phyloP scores from a whole-genome alignment of 805 yeast genomes.

The Trichomonascus vanleenenianus region DNA sequence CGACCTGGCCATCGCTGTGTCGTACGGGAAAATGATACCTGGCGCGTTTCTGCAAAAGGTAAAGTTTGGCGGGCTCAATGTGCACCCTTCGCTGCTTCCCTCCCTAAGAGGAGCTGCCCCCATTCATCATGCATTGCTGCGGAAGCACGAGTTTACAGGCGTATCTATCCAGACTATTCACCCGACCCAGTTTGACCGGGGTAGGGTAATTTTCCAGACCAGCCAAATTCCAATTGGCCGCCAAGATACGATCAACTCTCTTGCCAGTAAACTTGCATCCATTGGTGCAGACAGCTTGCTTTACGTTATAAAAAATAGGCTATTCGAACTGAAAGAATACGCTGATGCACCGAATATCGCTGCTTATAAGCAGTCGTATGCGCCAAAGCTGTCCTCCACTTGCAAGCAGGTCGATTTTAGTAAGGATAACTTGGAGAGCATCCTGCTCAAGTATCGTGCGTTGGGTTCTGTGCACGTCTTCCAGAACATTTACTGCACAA shows the following conservation, averaged over 20 bases:
- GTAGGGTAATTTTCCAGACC: conserved; percentile 59
- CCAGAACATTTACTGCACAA: conserved; percentile 4
- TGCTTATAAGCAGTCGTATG: conserved; percentile 35
- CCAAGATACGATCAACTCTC: conserved; percentile 37
- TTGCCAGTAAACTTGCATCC: conserved; percentile 46
- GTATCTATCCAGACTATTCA: conserved; percentile 87
- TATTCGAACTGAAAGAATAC: conserved; percentile 19
- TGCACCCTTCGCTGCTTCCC: conserved; percentile 89
- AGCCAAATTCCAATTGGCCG: conserved; percentile 33
- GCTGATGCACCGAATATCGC: neutral
- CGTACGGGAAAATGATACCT: conserved; percentile 82
- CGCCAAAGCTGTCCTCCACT: conserved; percentile 44
- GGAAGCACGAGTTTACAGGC: conserved; percentile 59
- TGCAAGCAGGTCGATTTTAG: conserved; percentile 45
- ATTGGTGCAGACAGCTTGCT: conserved; percentile 56
- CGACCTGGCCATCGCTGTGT: conserved; percentile 80
- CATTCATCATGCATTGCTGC: conserved; percentile 66
- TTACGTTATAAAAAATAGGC: conserved; percentile 33
- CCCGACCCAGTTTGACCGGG: conserved; percentile 78
- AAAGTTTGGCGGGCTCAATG: conserved; percentile 68
- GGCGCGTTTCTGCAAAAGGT: conserved; percentile 40
- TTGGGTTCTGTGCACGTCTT: conserved; percentile 12
- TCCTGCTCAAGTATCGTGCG: conserved; percentile 7
- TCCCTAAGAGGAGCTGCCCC: conserved; percentile 83
- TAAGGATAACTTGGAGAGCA: conserved; percentile 33